Base-by-base conservation (phyloP, 1,284 basidiomycete genomes). In the Trametes pubescens region DNA sequence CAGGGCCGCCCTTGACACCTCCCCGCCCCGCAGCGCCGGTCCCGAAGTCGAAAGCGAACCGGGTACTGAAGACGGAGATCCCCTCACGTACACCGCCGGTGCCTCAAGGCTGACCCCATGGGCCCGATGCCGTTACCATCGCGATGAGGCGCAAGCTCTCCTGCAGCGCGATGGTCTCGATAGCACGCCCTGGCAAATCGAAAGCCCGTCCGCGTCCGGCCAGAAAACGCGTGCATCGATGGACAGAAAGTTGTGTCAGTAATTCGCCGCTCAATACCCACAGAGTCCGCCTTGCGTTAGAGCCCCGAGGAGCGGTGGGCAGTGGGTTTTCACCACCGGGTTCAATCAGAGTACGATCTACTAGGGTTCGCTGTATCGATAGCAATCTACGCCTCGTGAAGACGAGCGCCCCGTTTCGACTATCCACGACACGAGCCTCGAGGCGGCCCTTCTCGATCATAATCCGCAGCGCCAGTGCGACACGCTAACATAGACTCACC, bases 11-110 rank as follows among this genome's bases (percentile, higher is more conserved):
- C 22, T 18, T 51, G 29, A 51, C 16, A 34, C 9, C 48, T 26
- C 7, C 2, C 26, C 14, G 7, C 18, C 16, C 29, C 49, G 13
- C 67, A 95, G 94, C 94, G 1, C 93, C 93, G 7, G 77, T 83
- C 29, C 93, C 93, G 37, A 89, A 86, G 72, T 89, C 86, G 21
- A 95, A 94, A 74, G 79, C 82, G 4, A 91, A 88, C 68, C 82
- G 91, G 22, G 79, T 90, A 3, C 79, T 94, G 57, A 94, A 93
- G 75, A 91, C 88, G n/a, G 87, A 87, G 35, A 90, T 94, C 54
- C 70, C 74, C n/a, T 71, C 69, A 8, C 63, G 69, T 53, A 29
- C 61, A 7, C 63, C 71, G 7, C 65, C 68, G 51, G 57, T 51
- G 40, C 60, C 59, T 0, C 57, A 38, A 47, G 61, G 38, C 35